Evolutionary conservation across 805 yeast genomes (phyloP), one percentile per base, ranked within the genome.

Genomic region (Kodamaea nitidulidarum): DNA sequence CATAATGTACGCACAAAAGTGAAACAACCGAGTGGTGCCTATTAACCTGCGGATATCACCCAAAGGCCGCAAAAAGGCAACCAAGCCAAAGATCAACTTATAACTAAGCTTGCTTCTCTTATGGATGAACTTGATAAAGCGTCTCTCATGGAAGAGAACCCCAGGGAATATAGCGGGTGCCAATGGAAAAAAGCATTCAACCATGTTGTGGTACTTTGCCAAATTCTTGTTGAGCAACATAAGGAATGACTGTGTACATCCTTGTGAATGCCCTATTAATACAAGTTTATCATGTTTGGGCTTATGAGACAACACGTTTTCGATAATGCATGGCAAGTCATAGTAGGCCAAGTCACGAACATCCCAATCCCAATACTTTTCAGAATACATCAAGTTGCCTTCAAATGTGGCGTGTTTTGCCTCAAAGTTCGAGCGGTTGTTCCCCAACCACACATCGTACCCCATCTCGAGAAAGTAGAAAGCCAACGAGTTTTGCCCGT

Each of bases 141-240:
- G 30, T 36, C 81, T 75, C 17, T 75, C 76, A 48, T 84, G 76
- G 20, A 91, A 66, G 32, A 88, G 61, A 1, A 78, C 68, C 0
- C 98, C 98, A 0, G 95, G 95, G 55, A 78, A 93, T 2, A 88
- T 81, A 0, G 98, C 98, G 0, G 98, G 98, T 0, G 97, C 85
- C 39, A 91, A 61, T 0, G 91, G 86, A 20, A 86, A 68, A 52
- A 87, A 86, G 39, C 75, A 71, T 39, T 80, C 81, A 14, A 91
- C 58, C 45, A 78, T 80, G 3, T 65, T 61, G 34, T 78, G 77
- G 27, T 77, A 48, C 2, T 52, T 48, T 4, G 37, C 27, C 27
- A 64, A 51, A 14, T 62, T 49, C 4, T 49, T 54, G 45, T 66
- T 65, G 12, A 83, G 73, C 25, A 93, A 64, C 35, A 88, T 76